These are phyloP conservation scores for Syncephalastrum sp. DNA, from an alignment of 371 early-diverging fungal species.

Conservation along the genomic window DNA sequence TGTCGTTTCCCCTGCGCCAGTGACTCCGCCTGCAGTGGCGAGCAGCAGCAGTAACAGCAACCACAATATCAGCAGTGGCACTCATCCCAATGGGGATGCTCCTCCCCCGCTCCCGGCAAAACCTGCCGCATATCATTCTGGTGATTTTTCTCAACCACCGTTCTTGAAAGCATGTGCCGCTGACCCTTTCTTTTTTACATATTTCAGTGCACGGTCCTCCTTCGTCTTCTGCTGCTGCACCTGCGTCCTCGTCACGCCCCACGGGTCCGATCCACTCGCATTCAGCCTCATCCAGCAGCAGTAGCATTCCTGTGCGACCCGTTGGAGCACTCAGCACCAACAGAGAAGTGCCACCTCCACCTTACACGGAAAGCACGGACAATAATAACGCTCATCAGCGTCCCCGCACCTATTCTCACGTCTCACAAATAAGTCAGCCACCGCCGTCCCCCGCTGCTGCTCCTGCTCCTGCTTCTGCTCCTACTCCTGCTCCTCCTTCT, in stretches of 20 bases:
- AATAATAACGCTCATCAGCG: no score
- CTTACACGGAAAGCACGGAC: no score
- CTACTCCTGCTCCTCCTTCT: not conserved
- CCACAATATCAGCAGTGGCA: not conserved
- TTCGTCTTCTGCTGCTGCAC: not conserved
- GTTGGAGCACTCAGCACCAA: no score
- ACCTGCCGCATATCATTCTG: conserved; percentile 15
- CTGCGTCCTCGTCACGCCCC: conserved; percentile 3
- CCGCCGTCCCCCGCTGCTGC: not conserved
- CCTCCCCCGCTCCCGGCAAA: conserved; percentile 17
- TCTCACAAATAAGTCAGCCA: not conserved
- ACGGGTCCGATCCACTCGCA: not conserved
- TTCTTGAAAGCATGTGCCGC: no score
- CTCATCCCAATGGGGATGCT: not conserved
- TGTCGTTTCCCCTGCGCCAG: not conserved
- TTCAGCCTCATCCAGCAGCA: not conserved
- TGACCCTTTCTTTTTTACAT: no score
- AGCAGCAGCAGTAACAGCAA: conserved; percentile 2
- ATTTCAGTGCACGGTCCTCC: no score
- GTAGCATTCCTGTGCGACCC: not conserved
- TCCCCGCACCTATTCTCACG: no score
- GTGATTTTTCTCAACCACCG: not conserved
- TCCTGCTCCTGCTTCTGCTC: no score
- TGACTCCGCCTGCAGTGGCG: no score
- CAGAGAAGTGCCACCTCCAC: no score